Evolutionary conservation across 1,284 basidiomycete species (phyloP), one percentile per base, ranked within the genome.

Genomic region (Earliella scabrosa): DNA sequence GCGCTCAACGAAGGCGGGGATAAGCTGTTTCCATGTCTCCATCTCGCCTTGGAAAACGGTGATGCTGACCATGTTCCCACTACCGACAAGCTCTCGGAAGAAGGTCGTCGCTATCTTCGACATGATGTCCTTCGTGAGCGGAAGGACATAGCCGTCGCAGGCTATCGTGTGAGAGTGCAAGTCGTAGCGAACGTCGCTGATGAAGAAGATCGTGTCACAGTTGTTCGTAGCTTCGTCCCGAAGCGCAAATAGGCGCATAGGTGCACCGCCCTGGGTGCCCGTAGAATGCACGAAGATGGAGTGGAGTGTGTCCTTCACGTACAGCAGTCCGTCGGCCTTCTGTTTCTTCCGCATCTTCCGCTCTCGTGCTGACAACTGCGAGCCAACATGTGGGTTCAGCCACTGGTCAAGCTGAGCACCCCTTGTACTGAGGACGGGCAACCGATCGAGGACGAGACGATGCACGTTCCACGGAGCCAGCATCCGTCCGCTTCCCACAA

Each of bases 1-100:
- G 11, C 83, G 77, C 61, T 86, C 83, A 7, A 73, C 74, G 31
- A 80, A 60, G 4, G 72, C 70, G 5, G 81, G 81, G 0, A 84
- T 62, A 9, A 83, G 66, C 48, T 75, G 67, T 49, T 77, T 77
- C 82, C 82, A 85, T 1, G 71, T 71, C 11, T 59, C 53, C 24
- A 72, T 61, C 56, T 79, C 79, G 3, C 66, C 64, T 0, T 46
- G 52, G 34, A 24, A 58, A 23, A 50, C 65, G 61, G 14, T 31
- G 4, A 66, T 67, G 45, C 29, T 56, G 13, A n/a, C 35, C 4
- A 68, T 36, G 1, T 58, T 32, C 5, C 27, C 26, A 1, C 60
- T 32, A 5, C 27, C 8, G 6, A 49, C 29, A 8, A 71, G 51
- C 7, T 31, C 13, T 23, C 35, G 41, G 8, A 21, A n/a, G 27